Conservation (phyloP, 2,329 filamentous ascomycete species). For the Ambrosiella cleistominuta region DNA sequence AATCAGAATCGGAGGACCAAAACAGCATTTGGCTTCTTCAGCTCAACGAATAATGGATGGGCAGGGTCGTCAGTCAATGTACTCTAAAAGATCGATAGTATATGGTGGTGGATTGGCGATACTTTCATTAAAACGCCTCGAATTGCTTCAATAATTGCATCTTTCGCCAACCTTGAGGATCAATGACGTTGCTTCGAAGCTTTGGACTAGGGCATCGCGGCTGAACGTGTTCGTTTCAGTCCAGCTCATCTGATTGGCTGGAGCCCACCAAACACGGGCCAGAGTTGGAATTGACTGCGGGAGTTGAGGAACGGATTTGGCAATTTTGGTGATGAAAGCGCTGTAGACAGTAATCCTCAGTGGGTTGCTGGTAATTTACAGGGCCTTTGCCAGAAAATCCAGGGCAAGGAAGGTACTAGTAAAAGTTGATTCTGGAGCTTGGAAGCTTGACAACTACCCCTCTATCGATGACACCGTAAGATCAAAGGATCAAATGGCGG, state of each 20-base stretch:
- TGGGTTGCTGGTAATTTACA: neutral
- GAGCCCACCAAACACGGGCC: neutral
- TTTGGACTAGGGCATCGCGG: neutral
- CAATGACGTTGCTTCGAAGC: neutral
- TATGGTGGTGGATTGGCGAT: too few relatives aligned
- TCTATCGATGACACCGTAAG: neutral
- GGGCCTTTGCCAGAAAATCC: neutral
- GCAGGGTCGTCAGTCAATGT: too few relatives aligned
- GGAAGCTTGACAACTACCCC: neutral
- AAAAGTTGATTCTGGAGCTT: too few relatives aligned
- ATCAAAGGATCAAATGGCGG: too few relatives aligned
- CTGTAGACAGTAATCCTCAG: neutral
- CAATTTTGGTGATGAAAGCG: neutral
- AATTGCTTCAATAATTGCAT: too few relatives aligned
- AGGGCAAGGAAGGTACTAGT: too few relatives aligned
- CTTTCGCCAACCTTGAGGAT: neutral
- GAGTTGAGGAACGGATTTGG: neutral
- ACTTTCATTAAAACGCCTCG: too few relatives aligned
- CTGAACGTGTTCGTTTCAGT: neutral
- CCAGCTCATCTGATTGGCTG: neutral
- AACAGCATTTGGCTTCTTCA: too few relatives aligned
- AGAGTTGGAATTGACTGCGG: neutral
- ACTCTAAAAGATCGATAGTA: too few relatives aligned
- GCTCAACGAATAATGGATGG: too few relatives aligned
- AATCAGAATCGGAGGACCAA: too few relatives aligned